Evolutionary conservation across 306 rosid genomes (phyloP).

Genomic region (Vigna angularis): DNA sequence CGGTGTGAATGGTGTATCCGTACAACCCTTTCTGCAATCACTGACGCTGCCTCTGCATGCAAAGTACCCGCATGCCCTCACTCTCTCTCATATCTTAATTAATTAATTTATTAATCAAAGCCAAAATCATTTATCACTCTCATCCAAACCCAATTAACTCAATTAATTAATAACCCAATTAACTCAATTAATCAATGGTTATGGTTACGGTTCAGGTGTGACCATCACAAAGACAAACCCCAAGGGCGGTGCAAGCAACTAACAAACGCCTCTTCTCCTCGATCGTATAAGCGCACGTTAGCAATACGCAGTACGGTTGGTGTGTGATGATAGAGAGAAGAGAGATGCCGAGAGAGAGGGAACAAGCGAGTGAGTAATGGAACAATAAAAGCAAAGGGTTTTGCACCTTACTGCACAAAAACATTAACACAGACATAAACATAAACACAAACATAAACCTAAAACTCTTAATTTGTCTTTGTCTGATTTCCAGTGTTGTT

Average conservation of each 20-base stretch:
- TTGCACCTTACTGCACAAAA: conserved; percentile 15
- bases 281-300: conserved; percentile 46
- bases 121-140: too few relatives aligned
- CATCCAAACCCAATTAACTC: too few relatives aligned
- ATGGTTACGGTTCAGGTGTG: too few relatives aligned
- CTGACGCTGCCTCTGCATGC: conserved; percentile 46
- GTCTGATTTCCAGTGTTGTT: background rate
- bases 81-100: too few relatives aligned
- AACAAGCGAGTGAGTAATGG: background rate
- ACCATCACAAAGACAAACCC: too few relatives aligned
- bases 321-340: too few relatives aligned
- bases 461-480: too few relatives aligned
- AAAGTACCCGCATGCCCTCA: conserved; percentile 34
- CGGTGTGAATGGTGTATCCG: conserved; percentile 13
- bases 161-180: background rate
- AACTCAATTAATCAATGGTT: background rate
- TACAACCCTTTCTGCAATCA: conserved; percentile 38
- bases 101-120: too few relatives aligned
- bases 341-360: conserved; percentile 1
- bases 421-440: background rate
- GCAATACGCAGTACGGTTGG: conserved; percentile 41
- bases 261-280: too few relatives aligned
- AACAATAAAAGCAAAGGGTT: conserved; percentile 33
- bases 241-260: too few relatives aligned
- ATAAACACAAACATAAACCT: background rate